Evolutionary conservation across 2,329 filamentous ascomycete genomes (phyloP).

Genomic region (Cordyceps cicadae): DNA sequence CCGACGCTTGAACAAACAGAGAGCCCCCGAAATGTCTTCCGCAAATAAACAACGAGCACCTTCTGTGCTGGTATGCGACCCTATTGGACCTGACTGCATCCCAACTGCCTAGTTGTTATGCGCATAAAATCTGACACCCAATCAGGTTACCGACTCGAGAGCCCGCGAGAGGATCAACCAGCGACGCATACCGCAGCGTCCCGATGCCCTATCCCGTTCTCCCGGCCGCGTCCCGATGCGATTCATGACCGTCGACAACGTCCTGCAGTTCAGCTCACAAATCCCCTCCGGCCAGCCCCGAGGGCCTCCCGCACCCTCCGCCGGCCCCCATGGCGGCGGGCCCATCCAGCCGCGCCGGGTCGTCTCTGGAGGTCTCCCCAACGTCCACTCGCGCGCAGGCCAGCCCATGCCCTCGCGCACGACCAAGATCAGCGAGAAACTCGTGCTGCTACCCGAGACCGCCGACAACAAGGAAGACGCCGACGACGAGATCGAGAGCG

Average conservation of each 20-base stretch:
- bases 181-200: constrained; percentile 25
- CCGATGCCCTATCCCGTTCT: constrained; percentile 23
- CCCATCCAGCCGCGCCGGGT: constrained; percentile 20
- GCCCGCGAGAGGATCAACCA: constrained; percentile 26
- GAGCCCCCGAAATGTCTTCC: constrained; percentile 8
- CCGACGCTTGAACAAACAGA: background rate
- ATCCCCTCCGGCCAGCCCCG: constrained; percentile 91
- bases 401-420: constrained; percentile 71
- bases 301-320: constrained; percentile 50
- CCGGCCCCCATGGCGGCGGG: constrained; percentile 17
- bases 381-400: constrained; percentile 36
- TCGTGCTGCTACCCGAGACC: constrained; percentile 88
- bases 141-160: constrained; percentile 30
- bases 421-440: constrained; percentile 90
- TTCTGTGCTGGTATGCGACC: constrained; percentile 12
- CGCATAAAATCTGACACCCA: constrained; percentile 7
- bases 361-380: constrained; percentile 32
- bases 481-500: constrained; percentile 51
- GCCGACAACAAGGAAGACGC: constrained; percentile 45
- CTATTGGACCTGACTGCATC: background rate
- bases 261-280: constrained; percentile 87
- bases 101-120: background rate
- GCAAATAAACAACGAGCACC: constrained; percentile 11
- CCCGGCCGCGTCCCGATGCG: constrained; percentile 46
- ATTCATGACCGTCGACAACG: constrained; percentile 86